These are phyloP conservation scores for Reutealis trisperma DNA, from an alignment of 345 rosid species.

Conservation along the genomic window DNA sequence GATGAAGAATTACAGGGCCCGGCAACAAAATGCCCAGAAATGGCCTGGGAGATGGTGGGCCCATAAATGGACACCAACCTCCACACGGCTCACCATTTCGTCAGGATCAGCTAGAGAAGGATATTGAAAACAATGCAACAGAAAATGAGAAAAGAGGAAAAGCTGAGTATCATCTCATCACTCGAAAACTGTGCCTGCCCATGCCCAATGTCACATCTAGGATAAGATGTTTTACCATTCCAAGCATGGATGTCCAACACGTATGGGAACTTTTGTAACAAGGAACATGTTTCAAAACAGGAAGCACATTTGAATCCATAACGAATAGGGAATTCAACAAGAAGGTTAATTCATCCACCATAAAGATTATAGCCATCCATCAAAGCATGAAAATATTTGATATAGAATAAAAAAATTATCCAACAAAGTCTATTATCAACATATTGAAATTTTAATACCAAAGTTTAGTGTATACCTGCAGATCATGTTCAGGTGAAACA, in stretches of 20 bases:
- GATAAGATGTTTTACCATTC: slow-evolving; percentile 33
- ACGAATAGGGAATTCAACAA: background rate
- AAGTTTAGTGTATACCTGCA: slow-evolving; percentile 53
- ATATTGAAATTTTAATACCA: background rate
- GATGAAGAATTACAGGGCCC: background rate
- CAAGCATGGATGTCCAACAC: slow-evolving; percentile 19
- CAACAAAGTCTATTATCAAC: background rate
- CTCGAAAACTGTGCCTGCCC: slow-evolving; percentile 36
- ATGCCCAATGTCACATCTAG: slow-evolving; percentile 19
- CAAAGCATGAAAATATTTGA: slow-evolving; percentile 6
- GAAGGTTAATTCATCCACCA: slow-evolving; percentile 1
- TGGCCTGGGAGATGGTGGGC: slow-evolving; percentile 8
- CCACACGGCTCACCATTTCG: slow-evolving; percentile 14
- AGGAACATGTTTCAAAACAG: slow-evolving; percentile 38
- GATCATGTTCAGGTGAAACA: slow-evolving; percentile 39
- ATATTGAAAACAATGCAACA: slow-evolving; percentile 19
- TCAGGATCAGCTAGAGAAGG: slow-evolving; percentile 26
- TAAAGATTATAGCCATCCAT: background rate
- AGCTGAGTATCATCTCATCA: slow-evolving; percentile 20
- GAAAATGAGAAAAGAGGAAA: slow-evolving; percentile 11
- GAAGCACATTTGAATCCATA: slow-evolving; percentile 36
- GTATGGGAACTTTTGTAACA: slow-evolving; percentile 10
- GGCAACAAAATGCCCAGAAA: background rate
- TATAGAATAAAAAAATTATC: background rate
- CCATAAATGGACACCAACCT: slow-evolving; percentile 10